These are phyloP conservation scores for Sphagnum contortum DNA, from an alignment of 225 moss, liverwort and hornwort genomes.

Conservation along the genomic window DNA sequence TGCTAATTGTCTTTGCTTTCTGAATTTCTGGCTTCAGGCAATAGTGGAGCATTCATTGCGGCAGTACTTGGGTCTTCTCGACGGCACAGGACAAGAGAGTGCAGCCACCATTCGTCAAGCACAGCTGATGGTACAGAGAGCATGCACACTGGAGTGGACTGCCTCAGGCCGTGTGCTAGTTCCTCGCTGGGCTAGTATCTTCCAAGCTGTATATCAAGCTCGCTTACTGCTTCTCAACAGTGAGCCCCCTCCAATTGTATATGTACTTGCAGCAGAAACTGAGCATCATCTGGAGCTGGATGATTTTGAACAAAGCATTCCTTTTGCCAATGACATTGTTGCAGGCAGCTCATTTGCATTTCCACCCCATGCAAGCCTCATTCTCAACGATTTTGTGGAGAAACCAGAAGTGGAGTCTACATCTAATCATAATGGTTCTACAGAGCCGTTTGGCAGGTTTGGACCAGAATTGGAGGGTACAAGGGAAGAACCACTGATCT, in stretches of 20 bases:
- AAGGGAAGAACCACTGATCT: no score
- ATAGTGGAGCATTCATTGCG: constrained; percentile 54
- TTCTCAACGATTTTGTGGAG: constrained; percentile 31
- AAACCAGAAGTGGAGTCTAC: constrained; percentile 21
- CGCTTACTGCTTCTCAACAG: constrained; percentile 57
- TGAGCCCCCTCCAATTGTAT: constrained; percentile 51
- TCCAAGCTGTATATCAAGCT: constrained; percentile 62
- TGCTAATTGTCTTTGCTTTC: not conserved
- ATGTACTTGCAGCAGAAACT: constrained; percentile 31
- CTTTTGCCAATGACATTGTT: constrained; percentile 51
- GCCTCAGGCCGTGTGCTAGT: constrained; percentile 58
- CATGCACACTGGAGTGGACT: constrained; percentile 74
- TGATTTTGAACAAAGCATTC: constrained; percentile 42
- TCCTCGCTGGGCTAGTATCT: constrained; percentile 76
- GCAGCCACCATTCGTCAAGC: constrained; percentile 63
- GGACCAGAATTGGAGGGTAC: no score
- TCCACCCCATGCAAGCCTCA: constrained; percentile 25
- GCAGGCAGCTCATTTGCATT: constrained; percentile 48
- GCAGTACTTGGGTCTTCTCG: constrained; percentile 52
- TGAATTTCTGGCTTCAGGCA: constrained; percentile 6
- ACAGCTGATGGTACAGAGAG: constrained; percentile 55
- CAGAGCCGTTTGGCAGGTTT: no score
- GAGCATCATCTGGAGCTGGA: constrained; percentile 44
- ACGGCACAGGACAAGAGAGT: constrained; percentile 38
- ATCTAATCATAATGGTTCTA: constrained; percentile 1